A percentile compares a stretch with the other conserved stretches of the same genome.
phyloP scores from a whole-genome alignment of 1,284 basidiomycete species.

The Peniophora sp. region DNA sequence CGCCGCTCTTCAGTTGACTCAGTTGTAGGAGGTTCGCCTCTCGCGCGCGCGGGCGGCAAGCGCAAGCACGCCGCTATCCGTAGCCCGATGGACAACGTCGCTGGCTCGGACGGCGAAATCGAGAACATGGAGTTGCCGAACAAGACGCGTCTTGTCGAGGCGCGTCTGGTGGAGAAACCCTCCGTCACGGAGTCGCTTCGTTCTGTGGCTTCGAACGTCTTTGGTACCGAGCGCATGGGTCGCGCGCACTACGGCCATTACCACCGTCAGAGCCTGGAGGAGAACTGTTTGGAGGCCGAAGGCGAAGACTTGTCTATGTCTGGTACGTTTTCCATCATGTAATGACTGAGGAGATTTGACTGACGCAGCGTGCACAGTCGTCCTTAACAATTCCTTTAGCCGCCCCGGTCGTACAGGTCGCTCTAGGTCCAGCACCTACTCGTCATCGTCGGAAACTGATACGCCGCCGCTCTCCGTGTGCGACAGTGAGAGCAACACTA shows the following conservation, averaged over 20 bases:
- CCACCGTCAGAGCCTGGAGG: constrained; percentile 60
- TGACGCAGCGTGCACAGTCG: constrained; percentile 28
- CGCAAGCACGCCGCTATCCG: constrained; percentile 38
- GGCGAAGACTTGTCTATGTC: constrained; percentile 52
- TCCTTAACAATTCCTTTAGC: constrained; percentile 42
- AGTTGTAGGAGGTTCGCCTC: constrained; percentile 63
- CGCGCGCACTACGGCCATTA: constrained; percentile 51
- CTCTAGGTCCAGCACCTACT: constrained; percentile 60
- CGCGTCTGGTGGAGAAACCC: constrained; percentile 44
- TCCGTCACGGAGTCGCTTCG: constrained; percentile 38
- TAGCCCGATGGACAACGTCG: constrained; percentile 6
- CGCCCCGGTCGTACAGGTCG: constrained; percentile 44
- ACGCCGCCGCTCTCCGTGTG: constrained; percentile 64
- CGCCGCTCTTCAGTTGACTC: constrained; percentile 60
- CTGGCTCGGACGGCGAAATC: constrained; percentile 4
- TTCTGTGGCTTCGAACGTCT: constrained; percentile 50
- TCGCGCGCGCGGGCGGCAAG: constrained; percentile 58
- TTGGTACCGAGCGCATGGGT: constrained; percentile 63
- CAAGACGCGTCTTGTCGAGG: constrained; percentile 21
- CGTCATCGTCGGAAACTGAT: constrained; percentile 54
- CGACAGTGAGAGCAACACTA: constrained; percentile 58
- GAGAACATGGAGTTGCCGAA: constrained; percentile 18
- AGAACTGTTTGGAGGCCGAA: constrained; percentile 50
- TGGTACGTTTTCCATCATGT: constrained; percentile 31
- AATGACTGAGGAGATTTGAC: constrained; percentile 5